Evolutionary conservation across 768 basidiomycete species (phyloP).

Genomic region (Cystofilobasidium ferigula): DNA sequence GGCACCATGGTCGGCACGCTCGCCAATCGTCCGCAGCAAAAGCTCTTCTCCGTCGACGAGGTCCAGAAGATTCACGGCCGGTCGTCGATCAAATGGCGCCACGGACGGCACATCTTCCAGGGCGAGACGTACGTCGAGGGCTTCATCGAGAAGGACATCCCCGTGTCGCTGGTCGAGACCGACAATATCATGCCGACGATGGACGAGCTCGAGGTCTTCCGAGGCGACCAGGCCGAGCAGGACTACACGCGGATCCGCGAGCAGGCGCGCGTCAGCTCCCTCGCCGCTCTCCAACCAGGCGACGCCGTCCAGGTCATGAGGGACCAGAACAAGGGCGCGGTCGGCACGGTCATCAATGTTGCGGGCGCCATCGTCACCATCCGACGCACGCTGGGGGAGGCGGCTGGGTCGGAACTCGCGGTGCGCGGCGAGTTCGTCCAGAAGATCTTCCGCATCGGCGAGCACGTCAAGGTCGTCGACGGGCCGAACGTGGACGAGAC

Average conservation of each 20-base stretch:
- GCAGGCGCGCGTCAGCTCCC: conserved; percentile 79
- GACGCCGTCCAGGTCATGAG: conserved; percentile 96
- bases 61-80: conserved; percentile 70
- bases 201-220: conserved; percentile 89
- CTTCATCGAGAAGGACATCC: conserved; percentile 79
- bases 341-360: conserved; percentile 84
- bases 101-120: conserved; percentile 62
- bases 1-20: conserved; percentile 41
- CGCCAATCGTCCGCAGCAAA: conserved; percentile 62
- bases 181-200: conserved; percentile 91
- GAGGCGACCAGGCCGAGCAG: conserved; percentile 37
- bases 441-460: conserved; percentile 90
- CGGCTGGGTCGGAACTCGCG: conserved; percentile 76
- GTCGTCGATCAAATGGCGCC: conserved; percentile 58
- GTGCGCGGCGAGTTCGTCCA: conserved; percentile 69
- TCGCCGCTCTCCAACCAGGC: conserved; percentile 83
- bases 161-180: conserved; percentile 54
- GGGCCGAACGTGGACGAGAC: conserved; percentile 92
- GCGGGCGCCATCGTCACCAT: conserved; percentile 75
- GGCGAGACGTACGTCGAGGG: conserved; percentile 89
- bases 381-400: conserved; percentile 60
- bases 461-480: conserved; percentile 96
- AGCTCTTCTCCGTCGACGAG: conserved; percentile 89
- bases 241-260: conserved; percentile 86
- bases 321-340: conserved; percentile 86